Evolutionary conservation across 2,329 filamentous ascomycete genomes (phyloP).

Genomic region (Venturia oleaginea): DNA sequence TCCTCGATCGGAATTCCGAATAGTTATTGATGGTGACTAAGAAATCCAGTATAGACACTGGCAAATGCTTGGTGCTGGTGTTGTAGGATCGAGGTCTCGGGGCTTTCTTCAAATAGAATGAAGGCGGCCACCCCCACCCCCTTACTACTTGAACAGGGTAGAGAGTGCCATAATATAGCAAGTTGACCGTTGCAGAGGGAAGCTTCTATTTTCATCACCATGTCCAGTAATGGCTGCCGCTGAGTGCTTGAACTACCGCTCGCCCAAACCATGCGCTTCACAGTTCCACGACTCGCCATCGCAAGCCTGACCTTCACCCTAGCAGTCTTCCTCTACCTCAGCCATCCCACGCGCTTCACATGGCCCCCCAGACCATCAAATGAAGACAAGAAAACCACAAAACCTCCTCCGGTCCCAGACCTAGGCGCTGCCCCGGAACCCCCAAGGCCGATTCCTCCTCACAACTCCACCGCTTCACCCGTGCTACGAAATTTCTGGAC

Average conservation of each 20-base stretch:
- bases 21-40: background rate
- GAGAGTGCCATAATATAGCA: too few relatives aligned
- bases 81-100: too few relatives aligned
- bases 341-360: background rate
- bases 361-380: background rate
- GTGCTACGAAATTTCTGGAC: slow-evolving; percentile 2
- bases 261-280: background rate
- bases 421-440: background rate
- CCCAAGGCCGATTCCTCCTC: background rate
- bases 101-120: background rate
- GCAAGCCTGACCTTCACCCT: background rate
- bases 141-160: background rate
- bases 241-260: background rate
- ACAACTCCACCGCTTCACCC: slow-evolving; percentile 9
- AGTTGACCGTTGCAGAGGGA: background rate
- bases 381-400: background rate
- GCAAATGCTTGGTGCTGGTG: background rate
- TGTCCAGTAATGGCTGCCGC: slow-evolving; percentile 1
- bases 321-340: background rate
- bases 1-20: background rate
- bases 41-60: background rate
- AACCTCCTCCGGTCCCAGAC: background rate
- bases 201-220: background rate
- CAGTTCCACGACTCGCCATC: background rate
- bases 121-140: background rate